phyloP scores from a whole-genome alignment of 2,329 filamentous ascomycete species.

The Thyridium curvatum region DNA sequence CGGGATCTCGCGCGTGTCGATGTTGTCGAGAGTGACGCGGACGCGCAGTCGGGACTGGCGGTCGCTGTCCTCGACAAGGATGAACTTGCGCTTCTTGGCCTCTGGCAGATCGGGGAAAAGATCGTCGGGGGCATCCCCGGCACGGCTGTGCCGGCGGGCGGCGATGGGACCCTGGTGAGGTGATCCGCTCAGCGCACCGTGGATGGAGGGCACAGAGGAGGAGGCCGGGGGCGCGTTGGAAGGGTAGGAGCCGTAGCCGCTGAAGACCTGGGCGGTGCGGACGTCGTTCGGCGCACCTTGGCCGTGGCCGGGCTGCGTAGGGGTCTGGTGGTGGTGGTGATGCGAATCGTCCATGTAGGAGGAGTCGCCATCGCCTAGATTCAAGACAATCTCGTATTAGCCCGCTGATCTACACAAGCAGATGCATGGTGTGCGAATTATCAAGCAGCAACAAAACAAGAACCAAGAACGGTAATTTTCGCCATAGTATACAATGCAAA shows the following conservation, averaged over 20 bases:
- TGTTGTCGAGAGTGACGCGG: conserved; percentile 84
- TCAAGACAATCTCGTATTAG: conserved; percentile 14
- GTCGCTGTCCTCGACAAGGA: conserved; percentile 85
- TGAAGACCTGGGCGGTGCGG: conserved; percentile 69
- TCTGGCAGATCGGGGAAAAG: conserved; percentile 87
- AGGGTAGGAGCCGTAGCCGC: conserved; percentile 60
- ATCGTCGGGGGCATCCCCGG: conserved; percentile 56
- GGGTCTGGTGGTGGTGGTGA: conserved; percentile 60
- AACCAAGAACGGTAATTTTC: background rate
- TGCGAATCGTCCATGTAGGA: conserved; percentile 47
- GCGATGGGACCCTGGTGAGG: conserved; percentile 25
- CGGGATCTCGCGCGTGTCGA: conserved; percentile 92
- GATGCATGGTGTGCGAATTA: background rate
- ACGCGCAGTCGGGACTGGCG: conserved; percentile 78
- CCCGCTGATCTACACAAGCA: conserved; percentile 9
- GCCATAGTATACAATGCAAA: no score
- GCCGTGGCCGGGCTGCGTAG: conserved; percentile 41
- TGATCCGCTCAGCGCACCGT: conserved; percentile 42
- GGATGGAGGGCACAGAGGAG: conserved; percentile 60
- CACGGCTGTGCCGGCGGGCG: conserved; percentile 24
- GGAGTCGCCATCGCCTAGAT: conserved; percentile 51
- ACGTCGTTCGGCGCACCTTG: conserved; percentile 46
- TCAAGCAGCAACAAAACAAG: background rate
- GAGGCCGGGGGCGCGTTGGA: conserved; percentile 47
- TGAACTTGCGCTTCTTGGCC: conserved; percentile 91